A percentile compares a stretch with the other conserved stretches of the same genome.
Evolutionary conservation across 192 early-diverging fungal species (phyloP).

Genomic region (Powellomyces hirtus): DNA sequence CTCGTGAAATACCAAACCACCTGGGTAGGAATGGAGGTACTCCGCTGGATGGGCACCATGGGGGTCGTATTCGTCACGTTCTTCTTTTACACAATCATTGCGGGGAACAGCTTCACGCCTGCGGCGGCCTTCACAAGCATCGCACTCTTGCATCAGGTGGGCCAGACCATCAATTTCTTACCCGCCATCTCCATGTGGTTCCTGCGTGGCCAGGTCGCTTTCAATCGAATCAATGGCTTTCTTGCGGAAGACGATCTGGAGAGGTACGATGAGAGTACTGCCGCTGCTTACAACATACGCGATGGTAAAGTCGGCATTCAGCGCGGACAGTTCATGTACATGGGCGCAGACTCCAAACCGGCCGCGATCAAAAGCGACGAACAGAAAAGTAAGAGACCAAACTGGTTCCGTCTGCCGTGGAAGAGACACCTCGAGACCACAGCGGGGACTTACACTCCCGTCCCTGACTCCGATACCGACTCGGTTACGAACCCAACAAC

Average conservation of each 20-base stretch:
- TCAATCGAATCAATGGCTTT: slow-evolving; percentile 68
- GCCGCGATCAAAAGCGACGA: background rate
- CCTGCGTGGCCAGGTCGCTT: slow-evolving; percentile 50
- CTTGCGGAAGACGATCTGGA: slow-evolving; percentile 70
- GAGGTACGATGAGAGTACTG: slow-evolving; percentile 11
- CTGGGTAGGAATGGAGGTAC: slow-evolving; percentile 4
- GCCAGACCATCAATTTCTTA: slow-evolving; percentile 47
- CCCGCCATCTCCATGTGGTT: slow-evolving; percentile 59
- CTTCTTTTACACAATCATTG: slow-evolving; percentile 50
- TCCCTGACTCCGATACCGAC: too few relatives aligned
- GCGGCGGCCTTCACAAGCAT: slow-evolving; percentile 65
- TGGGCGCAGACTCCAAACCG: background rate
- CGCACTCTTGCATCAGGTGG: slow-evolving; percentile 59
- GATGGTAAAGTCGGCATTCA: background rate
- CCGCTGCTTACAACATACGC: background rate
- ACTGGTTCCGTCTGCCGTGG: background rate
- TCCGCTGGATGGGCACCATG: slow-evolving; percentile 36
- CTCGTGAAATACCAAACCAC: slow-evolving; percentile 16
- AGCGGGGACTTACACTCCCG: background rate
- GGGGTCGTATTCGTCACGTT: slow-evolving; percentile 61
- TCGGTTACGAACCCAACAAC: background rate
- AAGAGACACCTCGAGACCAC: too few relatives aligned
- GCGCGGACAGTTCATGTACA: background rate
- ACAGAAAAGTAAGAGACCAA: background rate
- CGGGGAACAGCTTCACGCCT: slow-evolving; percentile 57